Evolutionary conservation across 306 rosid genomes (phyloP), one percentile per base, ranked within the genome.

Genomic region (Geum urbanum): DNA sequence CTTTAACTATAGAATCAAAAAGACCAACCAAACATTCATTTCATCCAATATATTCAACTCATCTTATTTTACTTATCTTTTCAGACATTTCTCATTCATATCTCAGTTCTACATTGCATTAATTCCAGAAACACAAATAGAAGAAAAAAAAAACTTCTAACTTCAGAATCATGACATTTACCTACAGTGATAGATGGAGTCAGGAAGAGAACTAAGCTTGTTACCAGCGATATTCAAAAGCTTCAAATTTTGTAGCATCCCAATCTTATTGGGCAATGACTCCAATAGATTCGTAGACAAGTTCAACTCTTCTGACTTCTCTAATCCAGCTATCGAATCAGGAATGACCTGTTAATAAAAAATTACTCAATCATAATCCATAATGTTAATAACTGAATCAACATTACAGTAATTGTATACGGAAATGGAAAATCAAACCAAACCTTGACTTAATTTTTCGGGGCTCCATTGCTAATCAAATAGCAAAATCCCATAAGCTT

Each of bases 181-280:
- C 99, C 89, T 87, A 97, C 99, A 94, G 11, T 84, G 86, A 78
- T 88, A 77, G 67, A 91, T 83, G 54, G 95, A 65, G 76, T 94
- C 97, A 59, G 99, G 99, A 77, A 94, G 95, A 57, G 84, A 66
- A n/a, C 0, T 71, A 39, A 94, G 78, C 86, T 87, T 94, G 90
- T 94, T 94, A 44, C 84, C 92, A 0, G 92, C 80, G 58, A 87
- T 89, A 83, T 79, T 82, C 59, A 94, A 83, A 50, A 87, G 20
- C 73, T 86, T 94, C 84, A 94, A 77, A 72, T 80, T 88, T 24
- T 91, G 96, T 77, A 94, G 67, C 79, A 86, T 69, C 69, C 99
- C 99, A 79, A 91, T 88, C 9, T 92, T 75, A 62, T 94, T 95
- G 3, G 99, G 97, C 63, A 94, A 81, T 1, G 83, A 74, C 79